Evolutionary conservation across 2,329 filamentous ascomycete species (phyloP).

Genomic region (Kalmusia sp.): DNA sequence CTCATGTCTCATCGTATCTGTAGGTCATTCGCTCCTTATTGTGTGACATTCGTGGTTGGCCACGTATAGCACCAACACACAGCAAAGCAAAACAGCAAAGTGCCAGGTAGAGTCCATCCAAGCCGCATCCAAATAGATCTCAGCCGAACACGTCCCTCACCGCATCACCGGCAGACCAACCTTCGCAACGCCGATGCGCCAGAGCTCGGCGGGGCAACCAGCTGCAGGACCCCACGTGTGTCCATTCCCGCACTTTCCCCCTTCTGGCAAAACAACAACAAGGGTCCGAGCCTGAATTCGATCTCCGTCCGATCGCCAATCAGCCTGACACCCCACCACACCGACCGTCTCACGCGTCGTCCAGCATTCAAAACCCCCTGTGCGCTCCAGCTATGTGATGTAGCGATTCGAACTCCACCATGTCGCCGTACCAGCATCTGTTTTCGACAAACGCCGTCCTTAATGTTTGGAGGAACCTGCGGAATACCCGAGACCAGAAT

Average conservation of each 20-base stretch:
- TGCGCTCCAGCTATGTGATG: slow-evolving; percentile 25
- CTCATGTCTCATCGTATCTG: no score
- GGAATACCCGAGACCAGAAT: slow-evolving; percentile 36
- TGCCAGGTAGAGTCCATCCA: neutral
- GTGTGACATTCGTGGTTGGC: no score
- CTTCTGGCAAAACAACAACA: slow-evolving; percentile 17
- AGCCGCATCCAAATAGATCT: no score
- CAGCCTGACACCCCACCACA: slow-evolving; percentile 15
- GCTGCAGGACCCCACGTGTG: slow-evolving; percentile 17
- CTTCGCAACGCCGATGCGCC: slow-evolving; percentile 8
- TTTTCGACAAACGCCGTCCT: slow-evolving; percentile 43
- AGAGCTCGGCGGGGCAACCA: slow-evolving; percentile 4
- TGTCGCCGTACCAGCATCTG: slow-evolving; percentile 42
- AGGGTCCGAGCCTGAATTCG: slow-evolving; percentile 12
- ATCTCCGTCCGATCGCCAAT: slow-evolving; percentile 12
- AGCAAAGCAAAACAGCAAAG: neutral
- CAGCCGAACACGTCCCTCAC: neutral
- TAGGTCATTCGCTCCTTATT: no score
- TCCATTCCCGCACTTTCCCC: neutral
- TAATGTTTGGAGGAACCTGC: slow-evolving; percentile 44
- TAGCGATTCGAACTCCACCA: slow-evolving; percentile 5
- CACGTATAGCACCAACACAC: no score
- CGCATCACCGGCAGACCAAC: slow-evolving; percentile 1
- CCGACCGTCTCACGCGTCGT: neutral
- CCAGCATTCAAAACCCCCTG: neutral